Percentiles rank a stretch among this genome's conserved stretches.
Conservation (phyloP, 345 rosid species). For the Eutrema yunnanense region DNA sequence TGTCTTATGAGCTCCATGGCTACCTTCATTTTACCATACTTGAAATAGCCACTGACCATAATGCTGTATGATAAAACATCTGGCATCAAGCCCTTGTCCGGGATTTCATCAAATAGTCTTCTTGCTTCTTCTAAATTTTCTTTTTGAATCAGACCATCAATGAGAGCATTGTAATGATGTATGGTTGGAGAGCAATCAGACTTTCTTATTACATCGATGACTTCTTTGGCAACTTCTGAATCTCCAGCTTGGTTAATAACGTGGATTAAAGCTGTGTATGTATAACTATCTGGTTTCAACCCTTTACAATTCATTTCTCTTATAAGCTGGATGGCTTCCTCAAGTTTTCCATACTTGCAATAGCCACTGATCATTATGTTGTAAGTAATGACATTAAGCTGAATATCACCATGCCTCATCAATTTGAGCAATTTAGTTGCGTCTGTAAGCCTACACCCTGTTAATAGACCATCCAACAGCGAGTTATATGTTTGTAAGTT, state of each 20-base stretch:
- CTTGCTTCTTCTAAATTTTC: not conserved
- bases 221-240: not conserved
- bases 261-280: not conserved
- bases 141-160: not conserved
- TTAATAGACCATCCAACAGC: not conserved
- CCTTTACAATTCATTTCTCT: not conserved
- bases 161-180: not conserved
- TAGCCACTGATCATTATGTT: conserved; percentile 4
- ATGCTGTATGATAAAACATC: not conserved
- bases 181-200: not conserved
- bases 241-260: not conserved
- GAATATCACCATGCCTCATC: not conserved
- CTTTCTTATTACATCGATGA: not conserved
- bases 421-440: not conserved
- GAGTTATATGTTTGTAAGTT: not conserved
- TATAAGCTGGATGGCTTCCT: not conserved
- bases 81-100: not conserved
- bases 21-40: not conserved
- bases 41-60: not conserved
- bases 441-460: not conserved
- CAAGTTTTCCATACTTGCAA: not conserved
- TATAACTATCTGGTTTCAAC: not conserved
- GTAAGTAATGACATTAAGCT: not conserved
- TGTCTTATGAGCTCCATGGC: not conserved
- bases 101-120: not conserved